These are phyloP conservation scores for Thielaviopsis punctulata DNA, from an alignment of 2,329 filamentous ascomycete species.

Conservation along the genomic window DNA sequence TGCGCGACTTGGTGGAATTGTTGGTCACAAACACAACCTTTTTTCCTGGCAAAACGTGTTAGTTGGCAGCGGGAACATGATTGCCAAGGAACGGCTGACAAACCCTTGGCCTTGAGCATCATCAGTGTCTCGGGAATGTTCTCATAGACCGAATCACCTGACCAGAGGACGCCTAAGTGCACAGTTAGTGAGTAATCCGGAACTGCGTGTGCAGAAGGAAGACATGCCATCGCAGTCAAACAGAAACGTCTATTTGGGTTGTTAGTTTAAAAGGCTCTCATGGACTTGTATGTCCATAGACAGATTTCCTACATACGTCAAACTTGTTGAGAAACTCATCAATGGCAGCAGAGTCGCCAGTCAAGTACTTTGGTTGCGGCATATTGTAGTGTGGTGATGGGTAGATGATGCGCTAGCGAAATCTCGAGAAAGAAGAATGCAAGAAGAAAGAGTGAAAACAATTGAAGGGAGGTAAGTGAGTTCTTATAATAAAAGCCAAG, in stretches of 20 bases:
- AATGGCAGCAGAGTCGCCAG: conserved; percentile 60
- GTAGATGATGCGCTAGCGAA: not conserved
- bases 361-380: conserved; percentile 45
- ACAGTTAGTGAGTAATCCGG: not conserved
- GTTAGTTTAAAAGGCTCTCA: conserved; percentile 11
- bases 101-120: conserved; percentile 66
- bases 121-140: conserved; percentile 73
- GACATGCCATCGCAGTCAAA: conserved; percentile 87
- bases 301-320: conserved; percentile 49
- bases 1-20: conserved; percentile 91
- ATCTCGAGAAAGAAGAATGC: not conserved
- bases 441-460: not conserved
- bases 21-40: conserved; percentile 93
- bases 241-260: conserved; percentile 53
- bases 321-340: conserved; percentile 76
- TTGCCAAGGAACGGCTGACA: not conserved
- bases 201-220: not conserved
- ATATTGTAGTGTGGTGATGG: too few relatives aligned
- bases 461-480: too few relatives aligned
- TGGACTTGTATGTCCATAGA: not conserved
- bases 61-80: conserved; percentile 2
- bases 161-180: conserved; percentile 75
- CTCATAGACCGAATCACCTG: conserved; percentile 76
- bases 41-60: conserved; percentile 50
- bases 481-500: too few relatives aligned